Base-by-base conservation (phyloP, 148 eudicot genomes). In the Polygonum aviculare region DNA sequence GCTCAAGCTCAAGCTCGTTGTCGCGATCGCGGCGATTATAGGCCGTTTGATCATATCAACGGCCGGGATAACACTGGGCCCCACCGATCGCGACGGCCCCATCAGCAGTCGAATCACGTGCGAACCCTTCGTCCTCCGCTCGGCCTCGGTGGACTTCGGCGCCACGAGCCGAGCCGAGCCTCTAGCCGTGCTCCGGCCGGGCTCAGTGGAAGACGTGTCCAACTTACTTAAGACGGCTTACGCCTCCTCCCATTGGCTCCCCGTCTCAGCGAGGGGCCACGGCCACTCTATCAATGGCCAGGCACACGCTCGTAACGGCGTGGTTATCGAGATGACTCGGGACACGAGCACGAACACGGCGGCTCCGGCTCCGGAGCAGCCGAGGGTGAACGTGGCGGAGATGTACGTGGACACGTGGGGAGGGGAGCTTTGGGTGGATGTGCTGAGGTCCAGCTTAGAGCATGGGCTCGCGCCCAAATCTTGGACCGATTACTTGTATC, bases 401-500 rank as follows among this genome's bases (percentile, higher is more conserved):
- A 82, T 87, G 45, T 94, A 81, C 79, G 88, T 89, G 19, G 97
- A 94, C 79, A 96, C 88, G 62, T 80, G 84, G 9, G 98, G 93
- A 9, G 98, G 93, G 44, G 93, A 90, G 77, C 44, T 90, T 48
- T 94, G 98, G 98, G 92, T 90, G 49, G 87, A 90, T 40, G 78
- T 94, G 72, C 78, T 94, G 73, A 81, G 86, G 45, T 85, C 86
- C 51, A 79, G 80, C 77, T 75, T 94, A 44, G 88, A 87, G 77
- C 69, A 86, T 74, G 97, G 97, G 44, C 60, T 94, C 70, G 79
- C 97, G 12, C 96, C 97, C 12, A 89, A 82, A 75, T 92, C 98
- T n/a, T 94, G 98, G 98, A 94, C 98, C 12, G 98, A 94, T 85
- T 94, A 94, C 74, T 75, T 94, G 12, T 90, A 92, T 74, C 84